Percentiles rank a stretch among this genome's conserved stretches.
Evolutionary conservation across 495 filamentous ascomycete species (phyloP).

Genomic region (Acidomyces sp.): DNA sequence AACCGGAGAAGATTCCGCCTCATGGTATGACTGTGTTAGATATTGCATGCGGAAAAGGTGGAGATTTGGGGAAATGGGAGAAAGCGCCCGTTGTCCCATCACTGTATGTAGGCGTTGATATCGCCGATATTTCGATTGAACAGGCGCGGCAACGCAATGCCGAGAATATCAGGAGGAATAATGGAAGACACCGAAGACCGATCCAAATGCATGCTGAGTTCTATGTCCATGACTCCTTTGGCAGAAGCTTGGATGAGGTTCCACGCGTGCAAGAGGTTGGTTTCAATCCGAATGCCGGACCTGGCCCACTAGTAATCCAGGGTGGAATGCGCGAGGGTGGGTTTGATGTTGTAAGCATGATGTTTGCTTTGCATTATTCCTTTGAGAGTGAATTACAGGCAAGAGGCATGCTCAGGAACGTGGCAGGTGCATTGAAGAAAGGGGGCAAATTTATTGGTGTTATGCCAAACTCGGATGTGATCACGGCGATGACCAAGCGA

Average conservation of each 20-base stretch:
- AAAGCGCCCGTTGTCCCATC: slow-evolving; percentile 70
- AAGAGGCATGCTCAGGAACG: slow-evolving; percentile 83
- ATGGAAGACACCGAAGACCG: slow-evolving; percentile 28
- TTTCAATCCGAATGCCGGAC: slow-evolving; percentile 55
- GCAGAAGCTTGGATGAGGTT: slow-evolving; percentile 62
- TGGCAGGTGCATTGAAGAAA: slow-evolving; percentile 77
- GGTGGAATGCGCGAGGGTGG: slow-evolving; percentile 43
- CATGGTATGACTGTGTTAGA: slow-evolving; percentile 68
- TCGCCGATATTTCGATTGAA: slow-evolving; percentile 77
- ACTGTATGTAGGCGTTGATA: slow-evolving; percentile 85
- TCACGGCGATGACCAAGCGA: slow-evolving; percentile 48
- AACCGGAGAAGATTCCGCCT: slow-evolving; percentile 48
- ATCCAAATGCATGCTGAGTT: slow-evolving; percentile 71
- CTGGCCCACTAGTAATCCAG: slow-evolving; percentile 41
- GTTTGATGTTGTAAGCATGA: slow-evolving; percentile 93
- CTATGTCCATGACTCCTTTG: slow-evolving; percentile 78
- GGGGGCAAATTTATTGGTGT: slow-evolving; percentile 87
- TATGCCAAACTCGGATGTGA: slow-evolving; percentile 85
- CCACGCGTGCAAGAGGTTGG: slow-evolving; percentile 70
- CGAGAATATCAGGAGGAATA: slow-evolving; percentile 39
- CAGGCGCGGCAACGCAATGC: slow-evolving; percentile 77
- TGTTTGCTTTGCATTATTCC: slow-evolving; percentile 99
- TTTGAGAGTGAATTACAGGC: slow-evolving; percentile 82
- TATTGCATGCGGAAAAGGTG: slow-evolving; percentile 92
- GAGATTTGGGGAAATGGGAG: slow-evolving; percentile 92